Evolutionary conservation across 2,329 filamentous ascomycete genomes (phyloP).

Genomic region (Mycocentrospora acerina): DNA sequence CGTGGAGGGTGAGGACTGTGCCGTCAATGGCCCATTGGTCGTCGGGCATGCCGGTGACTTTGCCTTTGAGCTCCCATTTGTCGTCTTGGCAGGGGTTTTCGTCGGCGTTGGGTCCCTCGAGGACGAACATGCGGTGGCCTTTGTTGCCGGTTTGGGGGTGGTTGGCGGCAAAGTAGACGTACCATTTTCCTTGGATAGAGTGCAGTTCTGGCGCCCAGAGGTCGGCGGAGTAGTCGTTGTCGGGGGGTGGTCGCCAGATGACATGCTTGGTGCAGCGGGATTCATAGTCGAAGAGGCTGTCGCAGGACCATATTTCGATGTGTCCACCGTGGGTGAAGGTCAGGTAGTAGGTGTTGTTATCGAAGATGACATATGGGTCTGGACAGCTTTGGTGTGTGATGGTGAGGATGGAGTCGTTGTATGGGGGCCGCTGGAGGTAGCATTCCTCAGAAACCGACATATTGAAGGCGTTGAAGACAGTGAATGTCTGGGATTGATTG

Average conservation of each 20-base stretch:
- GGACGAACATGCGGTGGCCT: conserved; percentile 50
- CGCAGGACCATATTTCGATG: conserved; percentile 48
- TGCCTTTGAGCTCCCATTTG: conserved; percentile 47
- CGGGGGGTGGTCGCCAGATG: conserved; percentile 47
- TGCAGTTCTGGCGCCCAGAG: conserved; percentile 61
- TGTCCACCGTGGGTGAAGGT: conserved; percentile 50
- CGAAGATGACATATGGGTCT: conserved; percentile 48
- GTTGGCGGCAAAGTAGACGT: conserved; percentile 53
- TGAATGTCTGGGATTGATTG: too few relatives aligned
- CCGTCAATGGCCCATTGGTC: conserved; percentile 53
- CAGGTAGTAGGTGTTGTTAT: conserved; percentile 49
- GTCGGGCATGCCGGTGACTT: conserved; percentile 43
- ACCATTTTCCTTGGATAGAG: conserved; percentile 54
- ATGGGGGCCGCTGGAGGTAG: too few relatives aligned
- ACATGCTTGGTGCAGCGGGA: conserved; percentile 40
- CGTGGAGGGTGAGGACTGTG: conserved; percentile 45
- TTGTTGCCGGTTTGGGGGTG: conserved; percentile 47
- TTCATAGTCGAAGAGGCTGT: conserved; percentile 44
- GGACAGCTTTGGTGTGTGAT: conserved; percentile 45
- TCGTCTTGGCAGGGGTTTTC: conserved; percentile 31
- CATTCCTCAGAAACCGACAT: too few relatives aligned
- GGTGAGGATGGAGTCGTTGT: conserved; percentile 45
- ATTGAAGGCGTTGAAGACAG: too few relatives aligned
- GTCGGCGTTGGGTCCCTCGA: conserved; percentile 43
- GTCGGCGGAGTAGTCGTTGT: conserved; percentile 47